Percentiles rank a stretch among this genome's conserved stretches.
phyloP scores from a whole-genome alignment of 441 rosid species.

The Pelargonium australe region DNA sequence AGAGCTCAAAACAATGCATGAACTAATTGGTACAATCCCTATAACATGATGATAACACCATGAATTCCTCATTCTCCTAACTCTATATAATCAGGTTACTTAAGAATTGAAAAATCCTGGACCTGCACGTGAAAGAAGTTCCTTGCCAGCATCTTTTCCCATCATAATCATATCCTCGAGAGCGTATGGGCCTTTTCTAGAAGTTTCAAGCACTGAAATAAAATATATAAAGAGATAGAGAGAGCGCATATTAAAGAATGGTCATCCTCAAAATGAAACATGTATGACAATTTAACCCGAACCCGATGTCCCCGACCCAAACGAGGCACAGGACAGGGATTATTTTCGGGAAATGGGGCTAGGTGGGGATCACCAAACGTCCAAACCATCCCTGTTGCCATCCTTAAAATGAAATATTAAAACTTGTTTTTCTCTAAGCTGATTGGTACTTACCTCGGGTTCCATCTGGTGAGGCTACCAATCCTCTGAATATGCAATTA shows the following conservation, averaged over 20 bases:
- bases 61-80: not conserved
- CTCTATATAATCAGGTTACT: not conserved
- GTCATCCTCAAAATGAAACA: not conserved
- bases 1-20: not conserved
- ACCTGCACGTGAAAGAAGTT: constrained; percentile 35
- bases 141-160: constrained; percentile 92
- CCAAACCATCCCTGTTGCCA: too few relatives aligned
- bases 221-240: not conserved
- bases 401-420: too few relatives aligned
- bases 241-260: not conserved
- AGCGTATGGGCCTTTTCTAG: constrained; percentile 67
- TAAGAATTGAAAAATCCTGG: not conserved
- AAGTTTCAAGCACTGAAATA: constrained; percentile 80
- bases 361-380: too few relatives aligned
- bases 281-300: not conserved
- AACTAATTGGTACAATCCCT: too few relatives aligned
- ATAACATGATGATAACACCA: not conserved
- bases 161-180: constrained; percentile 70
- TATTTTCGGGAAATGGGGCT: too few relatives aligned
- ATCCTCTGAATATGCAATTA: constrained; percentile 74
- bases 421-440: not conserved
- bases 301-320: not conserved
- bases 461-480: constrained; percentile 95
- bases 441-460: constrained; percentile 44
- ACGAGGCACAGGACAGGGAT: too few relatives aligned